These are phyloP conservation scores for Pichia manshurica DNA, from an alignment of 805 yeast genomes.

Conservation along the genomic window DNA sequence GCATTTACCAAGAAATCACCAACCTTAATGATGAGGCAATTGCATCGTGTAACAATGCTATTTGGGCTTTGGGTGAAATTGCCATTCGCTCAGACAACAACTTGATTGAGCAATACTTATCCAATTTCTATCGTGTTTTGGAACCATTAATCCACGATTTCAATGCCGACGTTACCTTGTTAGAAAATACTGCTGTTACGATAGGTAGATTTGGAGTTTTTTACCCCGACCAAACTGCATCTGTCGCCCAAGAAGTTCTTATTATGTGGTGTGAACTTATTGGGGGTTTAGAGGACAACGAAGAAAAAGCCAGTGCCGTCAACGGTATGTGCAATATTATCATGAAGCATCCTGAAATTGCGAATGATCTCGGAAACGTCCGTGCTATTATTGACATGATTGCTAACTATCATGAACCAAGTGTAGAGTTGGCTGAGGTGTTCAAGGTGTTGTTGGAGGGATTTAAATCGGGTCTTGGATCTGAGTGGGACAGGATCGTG, in stretches of 20 bases:
- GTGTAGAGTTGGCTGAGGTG: slow-evolving; percentile 37
- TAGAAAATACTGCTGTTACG: slow-evolving; percentile 86
- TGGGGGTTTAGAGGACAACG: slow-evolving; percentile 64
- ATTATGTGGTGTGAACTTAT: slow-evolving; percentile 73
- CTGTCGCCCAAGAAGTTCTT: slow-evolving; percentile 25
- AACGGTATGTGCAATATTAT: slow-evolving; percentile 75
- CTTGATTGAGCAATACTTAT: slow-evolving; percentile 46
- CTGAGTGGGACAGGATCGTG: slow-evolving; percentile 20
- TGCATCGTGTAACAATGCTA: slow-evolving; percentile 80
- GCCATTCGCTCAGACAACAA: slow-evolving; percentile 49
- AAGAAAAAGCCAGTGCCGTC: slow-evolving; percentile 84
- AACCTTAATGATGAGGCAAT: slow-evolving; percentile 39
- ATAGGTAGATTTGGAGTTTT: slow-evolving; percentile 77
- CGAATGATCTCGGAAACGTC: slow-evolving; percentile 41
- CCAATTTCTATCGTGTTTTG: slow-evolving; percentile 48
- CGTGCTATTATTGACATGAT: slow-evolving; percentile 54
- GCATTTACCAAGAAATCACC: slow-evolving; percentile 64
- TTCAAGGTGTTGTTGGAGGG: slow-evolving; percentile 42
- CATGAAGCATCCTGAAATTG: slow-evolving; percentile 57
- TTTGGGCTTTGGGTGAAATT: slow-evolving; percentile 92
- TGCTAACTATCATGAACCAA: slow-evolving; percentile 48
- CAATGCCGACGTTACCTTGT: slow-evolving; percentile 55
- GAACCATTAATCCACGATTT: slow-evolving; percentile 53
- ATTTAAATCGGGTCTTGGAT: slow-evolving; percentile 45
- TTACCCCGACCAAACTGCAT: slow-evolving; percentile 41